Evolutionary conservation across 2,329 filamentous ascomycete species (phyloP).

Genomic region (Dothideomycetidae sp.): DNA sequence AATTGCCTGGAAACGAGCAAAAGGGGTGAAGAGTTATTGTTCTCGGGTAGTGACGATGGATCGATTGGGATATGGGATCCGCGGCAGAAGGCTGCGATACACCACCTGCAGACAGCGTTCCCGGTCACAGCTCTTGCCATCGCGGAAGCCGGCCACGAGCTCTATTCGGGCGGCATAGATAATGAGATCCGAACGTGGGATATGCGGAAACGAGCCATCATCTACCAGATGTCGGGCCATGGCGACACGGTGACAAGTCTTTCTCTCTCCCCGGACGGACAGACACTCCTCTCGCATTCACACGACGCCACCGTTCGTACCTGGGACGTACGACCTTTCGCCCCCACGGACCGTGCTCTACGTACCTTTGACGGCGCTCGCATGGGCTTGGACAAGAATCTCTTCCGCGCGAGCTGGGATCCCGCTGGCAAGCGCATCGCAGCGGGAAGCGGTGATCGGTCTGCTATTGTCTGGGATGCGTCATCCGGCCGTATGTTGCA

Average conservation of each 20-base stretch:
- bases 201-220: conserved; percentile 73
- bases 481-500: conserved; percentile 82
- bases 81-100: conserved; percentile 71
- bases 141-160: conserved; percentile 88
- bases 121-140: conserved; percentile 83
- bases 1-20: conserved; percentile 81
- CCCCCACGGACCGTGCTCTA: conserved; percentile 70
- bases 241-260: conserved; percentile 85
- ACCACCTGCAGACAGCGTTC: conserved; percentile 81
- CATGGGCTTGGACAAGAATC: conserved; percentile 76
- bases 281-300: conserved; percentile 77
- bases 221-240: conserved; percentile 80
- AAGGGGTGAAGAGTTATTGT: conserved; percentile 75
- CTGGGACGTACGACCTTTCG: conserved; percentile 94
- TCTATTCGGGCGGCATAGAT: conserved; percentile 89
- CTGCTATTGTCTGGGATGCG: conserved; percentile 79
- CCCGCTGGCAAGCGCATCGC: conserved; percentile 72
- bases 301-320: conserved; percentile 90
- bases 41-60: conserved; percentile 88
- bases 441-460: conserved; percentile 79
- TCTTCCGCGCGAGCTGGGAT: conserved; percentile 85
- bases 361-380: conserved; percentile 87
- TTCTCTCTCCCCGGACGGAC: conserved; percentile 81
- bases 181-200: conserved; percentile 98
- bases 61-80: conserved; percentile 87